Percentiles rank a stretch among this genome's conserved stretches.
Evolutionary conservation across 768 basidiomycete genomes (phyloP).

Genomic region (Boletus eberwhitei): DNA sequence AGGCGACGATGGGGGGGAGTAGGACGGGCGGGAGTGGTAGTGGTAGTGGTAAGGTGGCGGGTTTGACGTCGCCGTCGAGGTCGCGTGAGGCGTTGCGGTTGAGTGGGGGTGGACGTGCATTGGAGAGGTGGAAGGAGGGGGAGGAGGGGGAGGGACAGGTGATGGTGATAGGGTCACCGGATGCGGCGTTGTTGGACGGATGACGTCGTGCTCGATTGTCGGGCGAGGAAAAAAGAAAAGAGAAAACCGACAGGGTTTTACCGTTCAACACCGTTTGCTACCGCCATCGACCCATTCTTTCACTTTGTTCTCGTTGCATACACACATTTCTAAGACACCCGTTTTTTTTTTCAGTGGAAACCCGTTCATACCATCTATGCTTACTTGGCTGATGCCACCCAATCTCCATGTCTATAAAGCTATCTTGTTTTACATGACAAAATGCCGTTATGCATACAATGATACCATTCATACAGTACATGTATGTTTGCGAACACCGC

Average conservation of each 20-base stretch:
- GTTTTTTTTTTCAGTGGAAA: not conserved
- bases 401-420: not conserved
- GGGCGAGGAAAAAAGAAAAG: not conserved
- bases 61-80: not conserved
- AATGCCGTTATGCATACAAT: not conserved
- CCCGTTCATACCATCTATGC: not conserved
- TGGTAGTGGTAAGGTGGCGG: not conserved
- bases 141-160: slow-evolving; percentile 13
- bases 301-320: not conserved
- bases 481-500: not conserved
- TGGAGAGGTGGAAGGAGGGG: slow-evolving; percentile 2
- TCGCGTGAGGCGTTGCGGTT: slow-evolving; percentile 1
- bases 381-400: not conserved
- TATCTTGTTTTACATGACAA: not conserved
- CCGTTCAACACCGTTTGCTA: not conserved
- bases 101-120: not conserved
- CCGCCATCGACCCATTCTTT: not conserved
- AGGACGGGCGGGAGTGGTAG: not conserved
- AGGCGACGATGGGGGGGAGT: slow-evolving; percentile 9
- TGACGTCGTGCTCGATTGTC: not conserved
- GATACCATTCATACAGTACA: not conserved
- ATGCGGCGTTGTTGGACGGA: slow-evolving; percentile 3
- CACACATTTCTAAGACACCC: not conserved
- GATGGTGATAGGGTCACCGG: slow-evolving; percentile 18
- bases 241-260: not conserved